Evolutionary conservation across 2,329 filamentous ascomycete genomes (phyloP), one percentile per base, ranked within the genome.

Genomic region (Colletotrichum orbiculare): DNA sequence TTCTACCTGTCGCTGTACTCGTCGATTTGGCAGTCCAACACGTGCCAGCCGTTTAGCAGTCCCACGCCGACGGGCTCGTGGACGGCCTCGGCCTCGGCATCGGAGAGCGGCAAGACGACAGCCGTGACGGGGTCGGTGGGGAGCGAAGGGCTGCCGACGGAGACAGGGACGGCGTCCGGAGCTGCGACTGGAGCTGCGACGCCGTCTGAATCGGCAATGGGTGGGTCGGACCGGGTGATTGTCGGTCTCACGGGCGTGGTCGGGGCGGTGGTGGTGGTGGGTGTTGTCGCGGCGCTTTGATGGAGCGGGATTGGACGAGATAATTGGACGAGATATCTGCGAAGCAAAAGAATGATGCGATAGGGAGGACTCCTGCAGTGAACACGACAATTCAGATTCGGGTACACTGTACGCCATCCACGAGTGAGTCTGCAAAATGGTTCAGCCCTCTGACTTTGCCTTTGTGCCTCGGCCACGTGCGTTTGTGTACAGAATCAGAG

Each of bases 1-100:
- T 37, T 35, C 34, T 37, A 38, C 25, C 35, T 64, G n/a, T 64
- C 56, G 34, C 8, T 6, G 11, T 12, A 50, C 9, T 49, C 37
- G 52, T 17, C 38, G 7, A 25, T n/a, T 12, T 25, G 8, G n/a
- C n/a, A 17, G 12, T 39, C 45, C 33, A 48, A 42, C 38, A 54
- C 57, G 25, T 61, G 61, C 13, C 9, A 47, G 39, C 39, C 50
- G 6, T 50, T 55, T 25, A 61, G 43, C 12, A 61, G 57, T 37
- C 38, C 39, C 25, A 33, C 57, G 34, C 62, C 43, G 33, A 54
- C 50, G 13, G 50, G 45, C 3, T 41, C 50, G 12, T 12, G 12
- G 43, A 35, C 37, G 43, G 38, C n/a, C 38, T 34, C 33, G 34
- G 15, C 9, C 39, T 25, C 25, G 25, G 25, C 25, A 25, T 25